Evolutionary conservation across 306 rosid species (phyloP), one percentile per base, ranked within the genome.

Genomic region (Medicago ruthenica): DNA sequence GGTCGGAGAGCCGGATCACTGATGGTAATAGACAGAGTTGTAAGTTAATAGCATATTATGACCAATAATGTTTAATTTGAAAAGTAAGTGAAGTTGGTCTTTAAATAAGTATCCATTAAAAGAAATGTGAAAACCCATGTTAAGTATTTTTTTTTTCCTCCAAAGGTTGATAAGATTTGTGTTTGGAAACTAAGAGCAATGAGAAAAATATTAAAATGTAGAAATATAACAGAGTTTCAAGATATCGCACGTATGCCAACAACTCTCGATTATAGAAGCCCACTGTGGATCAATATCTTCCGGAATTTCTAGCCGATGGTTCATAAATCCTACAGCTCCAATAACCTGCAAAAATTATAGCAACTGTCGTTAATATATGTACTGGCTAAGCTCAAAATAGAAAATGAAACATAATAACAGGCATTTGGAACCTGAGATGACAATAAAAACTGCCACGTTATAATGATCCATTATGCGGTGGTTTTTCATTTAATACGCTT

Each of bases 261-360:
- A 96, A 92, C 91, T 89, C 87, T 96, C 96, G 66, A 96, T 90
- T 69, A 96, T 79, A 59, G 91, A 85, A 82, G 83, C 82, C 98
- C 97, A 96, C 62, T 75, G 93, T 11, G 98, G 96, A 85, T 96
- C 98, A 68, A 89, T 79, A 54, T 96, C 93, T 51, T 81, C 85
- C 8, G 99, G 99, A 83, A 96, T 92, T 86, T 96, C 98, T 76
- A 96, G 87, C 71, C 92, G 86, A 85, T 96, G 96, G 77, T 96
- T 83, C 98, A 96, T 96, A 83, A 96, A 96, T 74, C 99, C 99
- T 5, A 96, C 99, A 71, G 97, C 97, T 70, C 98, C 99, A 72
- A 92, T 87, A 71, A 96, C 99, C 99, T 96, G 88, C 82, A 87
- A 76, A 74, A 77, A 62, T 70, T 75, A 81, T 77, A 84, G 42